Evolutionary conservation across 2,329 filamentous ascomycete genomes (phyloP).

Genomic region (Fusarium zealandicum): DNA sequence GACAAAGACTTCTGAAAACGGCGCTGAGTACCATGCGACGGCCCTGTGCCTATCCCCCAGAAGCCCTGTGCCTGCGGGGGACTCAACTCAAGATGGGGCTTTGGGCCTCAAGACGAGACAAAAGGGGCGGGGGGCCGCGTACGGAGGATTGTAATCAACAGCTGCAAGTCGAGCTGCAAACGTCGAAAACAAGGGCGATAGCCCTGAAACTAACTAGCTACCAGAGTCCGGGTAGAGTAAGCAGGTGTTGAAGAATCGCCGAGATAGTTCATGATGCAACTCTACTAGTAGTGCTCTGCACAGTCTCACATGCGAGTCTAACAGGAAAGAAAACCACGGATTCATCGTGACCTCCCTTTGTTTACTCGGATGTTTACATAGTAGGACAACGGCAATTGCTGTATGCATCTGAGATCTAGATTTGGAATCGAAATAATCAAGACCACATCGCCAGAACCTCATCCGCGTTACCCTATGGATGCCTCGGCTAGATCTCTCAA

Average conservation of each 20-base stretch:
- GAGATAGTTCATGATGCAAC: too few relatives aligned
- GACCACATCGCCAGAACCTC: not conserved
- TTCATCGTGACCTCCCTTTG: too few relatives aligned
- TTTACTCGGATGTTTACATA: too few relatives aligned
- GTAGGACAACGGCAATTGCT: too few relatives aligned
- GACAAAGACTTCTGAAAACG: not conserved
- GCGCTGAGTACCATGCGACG: not conserved
- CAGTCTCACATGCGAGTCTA: too few relatives aligned
- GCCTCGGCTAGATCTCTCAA: too few relatives aligned
- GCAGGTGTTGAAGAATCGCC: too few relatives aligned
- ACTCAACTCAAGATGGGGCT: not conserved
- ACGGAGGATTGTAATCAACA: constrained; percentile 16
- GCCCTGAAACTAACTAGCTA: not conserved
- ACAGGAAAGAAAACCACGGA: too few relatives aligned
- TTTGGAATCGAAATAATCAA: not conserved
- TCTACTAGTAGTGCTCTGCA: too few relatives aligned
- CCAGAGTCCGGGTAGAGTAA: too few relatives aligned
- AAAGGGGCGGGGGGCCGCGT: constrained; percentile 21
- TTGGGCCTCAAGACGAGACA: not conserved
- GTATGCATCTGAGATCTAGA: too few relatives aligned
- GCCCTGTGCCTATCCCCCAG: constrained; percentile 7
- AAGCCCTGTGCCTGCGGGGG: constrained; percentile 15
- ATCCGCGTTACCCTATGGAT: too few relatives aligned
- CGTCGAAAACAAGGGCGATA: not conserved
- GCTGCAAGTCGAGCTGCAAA: constrained; percentile 5